These are phyloP conservation scores for Venturia nashicola DNA, from an alignment of 2,329 filamentous ascomycete genomes.

Conservation along the genomic window DNA sequence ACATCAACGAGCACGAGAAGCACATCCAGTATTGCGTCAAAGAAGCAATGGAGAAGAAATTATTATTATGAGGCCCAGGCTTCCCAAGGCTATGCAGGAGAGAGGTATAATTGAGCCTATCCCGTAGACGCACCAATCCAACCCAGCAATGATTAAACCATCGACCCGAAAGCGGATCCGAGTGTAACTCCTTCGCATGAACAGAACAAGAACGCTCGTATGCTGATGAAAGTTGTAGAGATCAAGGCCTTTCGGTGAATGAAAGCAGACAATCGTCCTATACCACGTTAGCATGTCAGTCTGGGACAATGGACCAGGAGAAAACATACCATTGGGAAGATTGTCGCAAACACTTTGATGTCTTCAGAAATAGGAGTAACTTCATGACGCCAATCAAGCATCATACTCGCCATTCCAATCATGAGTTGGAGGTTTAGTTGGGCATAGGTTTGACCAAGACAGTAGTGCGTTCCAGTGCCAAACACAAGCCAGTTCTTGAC, in stretches of 20 bases:
- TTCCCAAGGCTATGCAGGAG: neutral
- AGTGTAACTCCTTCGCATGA: neutral
- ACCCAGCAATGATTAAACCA: neutral
- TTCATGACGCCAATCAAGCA: slow-evolving; percentile 83
- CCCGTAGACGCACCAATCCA: neutral
- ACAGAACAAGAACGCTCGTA: neutral
- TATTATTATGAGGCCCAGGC: neutral
- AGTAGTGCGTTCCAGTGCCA: slow-evolving; percentile 92
- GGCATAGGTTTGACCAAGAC: slow-evolving; percentile 85
- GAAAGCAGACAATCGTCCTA: slow-evolving; percentile 76
- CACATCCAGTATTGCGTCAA: no score
- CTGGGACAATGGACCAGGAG: slow-evolving; percentile 7
- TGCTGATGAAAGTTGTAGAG: neutral
- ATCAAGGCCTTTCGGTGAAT: slow-evolving; percentile 34
- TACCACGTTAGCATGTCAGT: neutral
- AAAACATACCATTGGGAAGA: slow-evolving; percentile 78
- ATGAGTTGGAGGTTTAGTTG: slow-evolving; percentile 79
- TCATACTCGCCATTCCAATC: slow-evolving; percentile 78
- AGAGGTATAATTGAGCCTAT: neutral
- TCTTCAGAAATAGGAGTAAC: slow-evolving; percentile 75
- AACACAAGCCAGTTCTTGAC: slow-evolving; percentile 97
- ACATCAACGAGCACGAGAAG: no score
- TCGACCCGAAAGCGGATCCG: neutral
- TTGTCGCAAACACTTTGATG: slow-evolving; percentile 96
- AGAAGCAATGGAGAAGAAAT: neutral